Conservation (phyloP, 148 eudicot species). For the Rhododendron ovatum region DNA sequence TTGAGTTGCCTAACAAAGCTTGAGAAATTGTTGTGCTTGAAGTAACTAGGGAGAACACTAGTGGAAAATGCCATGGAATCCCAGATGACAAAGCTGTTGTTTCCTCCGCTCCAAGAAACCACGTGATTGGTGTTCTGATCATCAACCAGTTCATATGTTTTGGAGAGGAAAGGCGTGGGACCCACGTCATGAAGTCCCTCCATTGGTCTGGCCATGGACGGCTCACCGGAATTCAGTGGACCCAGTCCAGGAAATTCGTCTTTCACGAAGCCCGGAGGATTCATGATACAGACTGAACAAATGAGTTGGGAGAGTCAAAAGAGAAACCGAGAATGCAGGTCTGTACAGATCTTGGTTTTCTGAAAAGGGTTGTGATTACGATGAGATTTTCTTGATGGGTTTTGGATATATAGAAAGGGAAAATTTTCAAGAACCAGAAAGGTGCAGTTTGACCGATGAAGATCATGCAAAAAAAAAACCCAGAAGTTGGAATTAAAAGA, state of each 20-base stretch:
- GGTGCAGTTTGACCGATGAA: background rate
- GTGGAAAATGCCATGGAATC: constrained; percentile 40
- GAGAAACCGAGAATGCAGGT: background rate
- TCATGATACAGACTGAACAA: constrained; percentile 7
- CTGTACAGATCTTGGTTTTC: background rate
- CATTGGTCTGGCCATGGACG: constrained; percentile 23
- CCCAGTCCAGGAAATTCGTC: constrained; percentile 10
- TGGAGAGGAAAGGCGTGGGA: constrained; percentile 49
- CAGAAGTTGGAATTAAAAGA: background rate
- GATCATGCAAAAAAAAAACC: background rate
- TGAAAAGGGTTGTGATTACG: background rate
- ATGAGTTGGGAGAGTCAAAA: background rate
- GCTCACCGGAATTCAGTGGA: background rate
- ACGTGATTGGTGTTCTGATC: constrained; percentile 29
- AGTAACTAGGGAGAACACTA: constrained; percentile 26
- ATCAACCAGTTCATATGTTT: constrained; percentile 50
- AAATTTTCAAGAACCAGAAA: background rate
- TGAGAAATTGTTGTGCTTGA: constrained; percentile 10
- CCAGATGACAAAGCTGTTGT: constrained; percentile 56
- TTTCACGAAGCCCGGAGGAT: constrained; percentile 19
- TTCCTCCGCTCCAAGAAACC: constrained; percentile 47
- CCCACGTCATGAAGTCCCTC: constrained; percentile 39
- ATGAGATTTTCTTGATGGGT: background rate
- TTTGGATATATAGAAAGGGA: background rate
- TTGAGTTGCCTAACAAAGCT: constrained; percentile 13